Base-by-base conservation (phyloP, 1,284 basidiomycete species). In the Moesziomyces antarcticus region DNA sequence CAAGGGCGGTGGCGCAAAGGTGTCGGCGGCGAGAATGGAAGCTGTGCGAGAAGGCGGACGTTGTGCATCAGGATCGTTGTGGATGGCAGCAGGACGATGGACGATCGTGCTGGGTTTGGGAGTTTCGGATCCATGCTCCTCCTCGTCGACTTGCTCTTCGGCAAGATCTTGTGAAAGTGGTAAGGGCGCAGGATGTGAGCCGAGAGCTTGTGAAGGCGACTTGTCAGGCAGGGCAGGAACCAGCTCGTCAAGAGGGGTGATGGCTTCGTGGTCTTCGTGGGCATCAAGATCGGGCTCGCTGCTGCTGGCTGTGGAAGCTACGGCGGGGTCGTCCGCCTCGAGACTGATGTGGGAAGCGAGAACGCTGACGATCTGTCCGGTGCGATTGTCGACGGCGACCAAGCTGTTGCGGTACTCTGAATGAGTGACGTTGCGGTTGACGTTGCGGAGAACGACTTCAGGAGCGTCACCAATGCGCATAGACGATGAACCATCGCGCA, bases 351-450 rank as follows among this genome's bases (percentile, higher is more conserved):
- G 44, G 3, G 61, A 64, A 6, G 78, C 78, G 6, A 80, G 43
- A 18, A 80, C 59, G n/a, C 71, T 64, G 25, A 77, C 25, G 37
- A 80, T 67, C 27, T 74, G 61, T 18, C 78, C 77, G 3, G 74
- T 79, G 40, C 73, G 57, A 30, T 79, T 73, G 53, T 80, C 78
- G 33, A 80, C 63, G 11, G 77, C 77, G 6, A 80, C 72, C 13
- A 80, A 55, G 58, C 62, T 70, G 58, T 78, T 72, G 13, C 75
- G 58, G 30, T 74, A 77, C n/a, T 64, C 51, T 24, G 57, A 41
- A 33, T 43, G 50, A 9, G 43, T 22, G 20, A 44, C 35, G 0
- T 55, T 18, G 30, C 53, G 54, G 18, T 18, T 25, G 21, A 55
- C 25, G 21, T 44, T 41, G 35, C 56, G 56, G 9, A 55, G 42